Evolutionary conservation across 257 asterid species (phyloP).

Genomic region (Thymus mandschuricus): DNA sequence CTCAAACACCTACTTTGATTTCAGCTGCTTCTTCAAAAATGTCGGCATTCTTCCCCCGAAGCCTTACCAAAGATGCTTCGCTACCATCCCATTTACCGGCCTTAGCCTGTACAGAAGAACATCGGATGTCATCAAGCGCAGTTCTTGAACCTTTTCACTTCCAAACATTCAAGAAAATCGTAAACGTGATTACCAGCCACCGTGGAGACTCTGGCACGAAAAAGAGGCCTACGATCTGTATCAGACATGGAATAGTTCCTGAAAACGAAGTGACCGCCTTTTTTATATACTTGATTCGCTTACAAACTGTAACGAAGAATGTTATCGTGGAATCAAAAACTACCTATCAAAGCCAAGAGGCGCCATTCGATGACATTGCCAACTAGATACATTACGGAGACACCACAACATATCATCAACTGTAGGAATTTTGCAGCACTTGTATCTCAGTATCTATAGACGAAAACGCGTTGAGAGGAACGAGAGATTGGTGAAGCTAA

Average conservation of each 20-base stretch:
- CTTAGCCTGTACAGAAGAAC: constrained; percentile 61
- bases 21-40: constrained; percentile 74
- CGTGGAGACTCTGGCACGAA: constrained; percentile 92
- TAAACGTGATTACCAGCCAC: constrained; percentile 70
- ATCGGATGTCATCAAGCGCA: neutral
- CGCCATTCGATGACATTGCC: constrained; percentile 88
- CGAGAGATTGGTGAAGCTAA: constrained; percentile 20
- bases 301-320: constrained; percentile 7
- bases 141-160: neutral
- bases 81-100: constrained; percentile 61
- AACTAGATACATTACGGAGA: constrained; percentile 68
- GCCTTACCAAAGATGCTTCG: constrained; percentile 63
- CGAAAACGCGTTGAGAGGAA: neutral
- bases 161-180: constrained; percentile 2
- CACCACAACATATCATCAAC: constrained; percentile 91
- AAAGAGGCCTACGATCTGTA: constrained; percentile 70
- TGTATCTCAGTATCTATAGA: constrained; percentile 28
- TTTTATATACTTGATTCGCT: neutral
- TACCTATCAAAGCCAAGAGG: constrained; percentile 71
- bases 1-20: constrained; percentile 50
- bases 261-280: constrained; percentile 32
- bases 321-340: constrained; percentile 1
- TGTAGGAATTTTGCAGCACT: constrained; percentile 38
- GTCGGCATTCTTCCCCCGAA: constrained; percentile 62
- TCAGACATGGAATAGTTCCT: constrained; percentile 76